These are phyloP conservation scores for Amniculicola lignicola DNA, from an alignment of 495 filamentous ascomycete species.

Conservation along the genomic window DNA sequence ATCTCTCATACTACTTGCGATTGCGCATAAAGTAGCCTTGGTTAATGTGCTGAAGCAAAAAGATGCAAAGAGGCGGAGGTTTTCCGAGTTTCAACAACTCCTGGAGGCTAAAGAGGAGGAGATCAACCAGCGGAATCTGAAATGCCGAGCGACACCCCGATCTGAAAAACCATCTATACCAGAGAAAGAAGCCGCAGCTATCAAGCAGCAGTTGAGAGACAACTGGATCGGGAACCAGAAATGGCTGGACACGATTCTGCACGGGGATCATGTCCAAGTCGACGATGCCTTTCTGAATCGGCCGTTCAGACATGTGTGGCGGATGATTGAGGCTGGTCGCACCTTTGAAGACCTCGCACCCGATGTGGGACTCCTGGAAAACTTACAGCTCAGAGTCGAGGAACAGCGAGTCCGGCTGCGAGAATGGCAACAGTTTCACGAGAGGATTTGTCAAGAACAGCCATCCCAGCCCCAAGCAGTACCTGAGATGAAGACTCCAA, in stretches of 20 bases:
- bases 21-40: conserved; percentile 70
- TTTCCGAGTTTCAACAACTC: conserved; percentile 56
- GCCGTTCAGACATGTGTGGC: conserved; percentile 66
- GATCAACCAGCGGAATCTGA: conserved; percentile 40
- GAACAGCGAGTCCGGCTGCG: conserved; percentile 61
- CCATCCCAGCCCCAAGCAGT: conserved; percentile 19
- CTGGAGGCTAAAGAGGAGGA: conserved; percentile 54
- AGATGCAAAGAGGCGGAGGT: conserved; percentile 51
- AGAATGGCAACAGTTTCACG: conserved; percentile 69
- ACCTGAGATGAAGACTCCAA: not conserved
- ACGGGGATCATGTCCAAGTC: conserved; percentile 57
- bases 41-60: conserved; percentile 52
- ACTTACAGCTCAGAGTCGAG: conserved; percentile 61
- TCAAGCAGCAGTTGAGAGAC: conserved; percentile 55
- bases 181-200: conserved; percentile 40
- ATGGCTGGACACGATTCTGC: conserved; percentile 64
- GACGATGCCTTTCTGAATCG: conserved; percentile 62
- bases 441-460: conserved; percentile 43
- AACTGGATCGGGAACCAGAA: conserved; percentile 73
- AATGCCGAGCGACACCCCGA: conserved; percentile 15
- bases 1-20: conserved; percentile 61
- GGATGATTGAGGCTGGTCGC: conserved; percentile 54
- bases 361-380: conserved; percentile 58
- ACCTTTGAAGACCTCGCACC: conserved; percentile 49
- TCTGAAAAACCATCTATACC: conserved; percentile 42